Evolutionary conservation across 2,329 filamentous ascomycete genomes (phyloP), one percentile per base, ranked within the genome.

Genomic region (Colletotrichum tanaceti): DNA sequence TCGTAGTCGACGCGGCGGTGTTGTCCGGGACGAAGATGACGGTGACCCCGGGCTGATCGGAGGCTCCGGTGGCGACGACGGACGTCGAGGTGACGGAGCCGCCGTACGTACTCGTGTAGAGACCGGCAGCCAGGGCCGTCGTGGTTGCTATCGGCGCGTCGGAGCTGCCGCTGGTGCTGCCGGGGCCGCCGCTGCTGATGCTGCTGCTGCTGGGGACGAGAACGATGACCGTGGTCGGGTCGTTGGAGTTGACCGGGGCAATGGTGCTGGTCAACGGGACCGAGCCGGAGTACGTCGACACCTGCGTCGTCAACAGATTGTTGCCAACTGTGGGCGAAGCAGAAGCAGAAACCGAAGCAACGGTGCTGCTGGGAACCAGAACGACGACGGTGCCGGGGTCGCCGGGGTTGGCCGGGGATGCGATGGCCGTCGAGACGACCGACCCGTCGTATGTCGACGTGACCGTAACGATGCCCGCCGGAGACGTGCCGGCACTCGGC

Each of bases 361-460:
- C 6, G 16, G 14, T 11, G 20, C 32, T 65, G 41, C 54, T 50
- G 9, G 65, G 65, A 7, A 68, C 62, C 32, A 54, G 44, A 16
- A 65, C 35, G n/a, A 68, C 54, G 20, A 60, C 41, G 13, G 65
- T 68, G 16, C 54, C 65, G 4, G 65, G 65, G 41, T 68, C 65
- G 28, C 65, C 65, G 6, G 65, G 65, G 43, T 59, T 65, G 5
- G n/a, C 54, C 7, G 65, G 65, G 2, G 65, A 68, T n/a, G 54
- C 49, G 22, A 68, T 50, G 18, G 32, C 61, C 16, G 65, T 68
- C 13, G 65, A 68, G 2, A 38, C 13, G 9, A 65, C 20, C 1
- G 65, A 65, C 24, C 65, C 65, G 13, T 10, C 32, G 39, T 65
- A 59, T 5, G 62, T 65, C 6, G 66, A 69, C 18, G 63, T 66